These are phyloP conservation scores for Sutorius australiensis DNA, from an alignment of 768 basidiomycete genomes.

Conservation along the genomic window DNA sequence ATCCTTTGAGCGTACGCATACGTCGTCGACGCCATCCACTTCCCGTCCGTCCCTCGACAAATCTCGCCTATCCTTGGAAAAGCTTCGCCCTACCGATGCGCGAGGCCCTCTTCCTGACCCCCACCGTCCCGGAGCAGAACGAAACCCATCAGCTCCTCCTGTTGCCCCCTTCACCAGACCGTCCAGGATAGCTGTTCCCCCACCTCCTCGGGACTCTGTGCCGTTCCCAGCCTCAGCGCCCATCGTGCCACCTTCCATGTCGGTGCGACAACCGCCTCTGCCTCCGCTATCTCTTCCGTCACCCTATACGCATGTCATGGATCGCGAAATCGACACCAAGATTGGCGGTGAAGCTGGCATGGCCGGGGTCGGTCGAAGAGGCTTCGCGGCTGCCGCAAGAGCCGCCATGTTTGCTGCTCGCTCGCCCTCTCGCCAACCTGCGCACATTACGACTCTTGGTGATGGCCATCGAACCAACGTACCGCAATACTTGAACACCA, in stretches of 20 bases:
- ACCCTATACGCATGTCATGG: conserved; percentile 1
- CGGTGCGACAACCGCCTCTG: conserved; percentile 19
- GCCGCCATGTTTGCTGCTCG: conserved; percentile 47
- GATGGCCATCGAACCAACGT: conserved; percentile 31
- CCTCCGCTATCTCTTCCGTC: conserved; percentile 13
- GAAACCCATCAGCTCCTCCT: not conserved
- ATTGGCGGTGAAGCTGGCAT: conserved; percentile 76
- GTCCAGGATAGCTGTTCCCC: conserved; percentile 8
- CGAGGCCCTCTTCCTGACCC: conserved; percentile 16
- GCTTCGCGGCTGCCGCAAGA: conserved; percentile 71
- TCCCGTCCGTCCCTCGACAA: conserved; percentile 17
- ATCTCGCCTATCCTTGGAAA: conserved; percentile 16
- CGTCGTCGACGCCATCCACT: conserved; percentile 12
- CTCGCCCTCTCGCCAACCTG: conserved; percentile 10
- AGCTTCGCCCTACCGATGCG: conserved; percentile 12
- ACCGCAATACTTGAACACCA: conserved; percentile 47
- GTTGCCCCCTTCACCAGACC: conserved; percentile 3
- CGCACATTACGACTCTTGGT: not conserved
- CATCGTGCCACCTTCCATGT: conserved; percentile 1
- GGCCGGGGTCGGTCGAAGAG: conserved; percentile 87
- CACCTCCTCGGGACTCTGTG: conserved; percentile 4
- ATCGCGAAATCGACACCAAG: conserved; percentile 59
- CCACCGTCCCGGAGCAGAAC: conserved; percentile 4
- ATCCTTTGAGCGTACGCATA: conserved; percentile 16
- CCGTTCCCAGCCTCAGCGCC: conserved; percentile 17